Percentiles rank a stretch among this genome's conserved stretches.
These are phyloP conservation scores for Penicillium crystallinum DNA, from an alignment of 495 filamentous ascomycete genomes.

Conservation along the genomic window DNA sequence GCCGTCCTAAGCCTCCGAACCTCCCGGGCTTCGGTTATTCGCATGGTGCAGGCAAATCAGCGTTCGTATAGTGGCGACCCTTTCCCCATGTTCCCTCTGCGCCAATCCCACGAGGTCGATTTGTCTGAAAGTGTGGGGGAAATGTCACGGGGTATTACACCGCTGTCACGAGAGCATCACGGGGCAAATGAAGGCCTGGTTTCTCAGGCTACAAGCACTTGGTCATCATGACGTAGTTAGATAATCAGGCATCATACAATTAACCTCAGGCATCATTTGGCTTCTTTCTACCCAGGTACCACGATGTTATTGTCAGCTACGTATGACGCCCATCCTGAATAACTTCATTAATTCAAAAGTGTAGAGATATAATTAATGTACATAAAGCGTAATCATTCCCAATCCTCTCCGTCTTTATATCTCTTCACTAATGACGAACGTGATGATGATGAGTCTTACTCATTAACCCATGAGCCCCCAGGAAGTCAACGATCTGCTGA, in stretches of 20 bases:
- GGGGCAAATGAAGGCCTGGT: neutral
- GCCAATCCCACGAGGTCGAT: neutral
- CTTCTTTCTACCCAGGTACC: neutral
- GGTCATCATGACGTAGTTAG: neutral
- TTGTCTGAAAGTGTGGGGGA: neutral
- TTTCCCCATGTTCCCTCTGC: neutral
- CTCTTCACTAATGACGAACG: neutral
- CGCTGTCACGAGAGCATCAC: too few species aligned
- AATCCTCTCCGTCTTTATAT: neutral
- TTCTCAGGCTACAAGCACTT: neutral
- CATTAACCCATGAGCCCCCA: constrained; percentile 1
- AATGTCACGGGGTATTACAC: neutral
- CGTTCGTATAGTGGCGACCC: neutral
- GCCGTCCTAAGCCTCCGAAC: constrained; percentile 4
- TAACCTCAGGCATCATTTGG: neutral
- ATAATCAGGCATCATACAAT: neutral
- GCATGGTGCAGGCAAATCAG: neutral
- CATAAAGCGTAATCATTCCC: neutral
- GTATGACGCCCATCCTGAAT: too few species aligned
- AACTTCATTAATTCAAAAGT: neutral
- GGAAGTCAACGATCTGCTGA: constrained; percentile 13
- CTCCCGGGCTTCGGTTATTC: constrained; percentile 1
- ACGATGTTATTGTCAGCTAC: too few species aligned
- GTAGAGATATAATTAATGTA: neutral
- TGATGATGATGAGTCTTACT: neutral